Conservation (phyloP, 768 basidiomycete genomes). For the Jaapia argillacea region DNA sequence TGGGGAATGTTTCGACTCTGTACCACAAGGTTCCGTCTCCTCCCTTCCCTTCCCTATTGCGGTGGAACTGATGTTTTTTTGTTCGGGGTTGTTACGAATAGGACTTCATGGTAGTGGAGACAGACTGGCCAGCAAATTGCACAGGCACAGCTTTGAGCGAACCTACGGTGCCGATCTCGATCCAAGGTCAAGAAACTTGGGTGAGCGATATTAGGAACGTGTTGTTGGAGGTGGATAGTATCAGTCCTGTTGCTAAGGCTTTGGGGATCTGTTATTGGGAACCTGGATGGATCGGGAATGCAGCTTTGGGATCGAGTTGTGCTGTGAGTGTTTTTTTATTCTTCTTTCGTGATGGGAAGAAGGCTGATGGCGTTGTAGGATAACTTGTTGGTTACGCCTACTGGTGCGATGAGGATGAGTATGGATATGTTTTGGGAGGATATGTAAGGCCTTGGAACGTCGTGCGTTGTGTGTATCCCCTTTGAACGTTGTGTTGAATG, state of each 20-base stretch:
- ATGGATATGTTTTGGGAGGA: conserved; percentile 15
- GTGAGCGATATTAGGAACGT: conserved; percentile 38
- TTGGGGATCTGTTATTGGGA: conserved; percentile 58
- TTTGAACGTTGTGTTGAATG: no score
- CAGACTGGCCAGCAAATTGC: conserved; percentile 50
- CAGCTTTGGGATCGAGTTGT: conserved; percentile 22
- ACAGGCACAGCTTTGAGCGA: conserved; percentile 34
- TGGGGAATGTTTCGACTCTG: conserved; percentile 38
- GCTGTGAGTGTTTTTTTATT: conserved; percentile 12
- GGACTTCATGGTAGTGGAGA: conserved; percentile 46
- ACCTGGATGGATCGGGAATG: conserved; percentile 54
- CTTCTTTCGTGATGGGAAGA: neutral
- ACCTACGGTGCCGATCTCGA: conserved; percentile 33
- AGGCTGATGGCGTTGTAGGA: conserved; percentile 28
- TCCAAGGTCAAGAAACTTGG: conserved; percentile 45
- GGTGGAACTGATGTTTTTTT: neutral
- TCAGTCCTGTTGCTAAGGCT: conserved; percentile 21
- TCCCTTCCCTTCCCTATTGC: neutral
- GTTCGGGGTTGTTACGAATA: no score
- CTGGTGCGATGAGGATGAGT: conserved; percentile 28
- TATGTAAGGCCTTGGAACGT: neutral
- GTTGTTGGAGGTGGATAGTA: conserved; percentile 18
- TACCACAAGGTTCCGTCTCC: conserved; percentile 31
- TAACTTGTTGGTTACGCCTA: conserved; percentile 36
- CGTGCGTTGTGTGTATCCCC: no score